A percentile compares a stretch with the other conserved stretches of the same genome.
phyloP scores from a whole-genome alignment of 176 grass and related monocot species.

The Carex parvula region DNA sequence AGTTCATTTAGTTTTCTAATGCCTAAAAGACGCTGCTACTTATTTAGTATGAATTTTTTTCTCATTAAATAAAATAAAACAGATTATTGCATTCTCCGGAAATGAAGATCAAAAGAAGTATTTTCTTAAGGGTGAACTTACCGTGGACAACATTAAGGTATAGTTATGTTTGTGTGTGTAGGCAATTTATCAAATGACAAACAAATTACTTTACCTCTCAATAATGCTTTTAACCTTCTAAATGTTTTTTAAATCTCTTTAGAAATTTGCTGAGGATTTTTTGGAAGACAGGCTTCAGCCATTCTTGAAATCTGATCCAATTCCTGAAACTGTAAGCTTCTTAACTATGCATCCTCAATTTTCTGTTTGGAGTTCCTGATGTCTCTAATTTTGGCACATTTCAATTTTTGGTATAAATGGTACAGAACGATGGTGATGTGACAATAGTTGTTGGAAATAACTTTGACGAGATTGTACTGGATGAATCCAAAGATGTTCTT shows the following conservation, averaged over 20 bases:
- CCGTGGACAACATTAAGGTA: constrained; percentile 63
- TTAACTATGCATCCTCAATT: constrained; percentile 2
- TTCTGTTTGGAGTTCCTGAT: constrained; percentile 1
- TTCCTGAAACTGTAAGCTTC: constrained; percentile 70
- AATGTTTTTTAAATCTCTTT: background rate
- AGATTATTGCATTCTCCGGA: constrained; percentile 91
- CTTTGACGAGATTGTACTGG: constrained; percentile 83
- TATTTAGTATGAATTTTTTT: background rate
- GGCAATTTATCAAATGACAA: background rate
- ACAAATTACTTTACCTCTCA: background rate
- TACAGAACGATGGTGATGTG: constrained; percentile 81
- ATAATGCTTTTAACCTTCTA: background rate
- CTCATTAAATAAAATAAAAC: background rate
- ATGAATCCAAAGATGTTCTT: constrained; percentile 96
- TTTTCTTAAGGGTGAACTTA: constrained; percentile 57
- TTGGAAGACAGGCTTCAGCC: constrained; percentile 71
- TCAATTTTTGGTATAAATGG: constrained; percentile 16
- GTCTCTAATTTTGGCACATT: background rate
- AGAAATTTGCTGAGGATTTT: constrained; percentile 67
- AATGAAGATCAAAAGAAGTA: constrained; percentile 91
- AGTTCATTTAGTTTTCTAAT: background rate
- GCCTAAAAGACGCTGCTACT: background rate
- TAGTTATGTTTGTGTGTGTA: background rate
- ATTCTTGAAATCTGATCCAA: constrained; percentile 81
- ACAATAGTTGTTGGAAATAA: constrained; percentile 93